Evolutionary conservation across 2,329 filamentous ascomycete species (phyloP), one percentile per base, ranked within the genome.

Genomic region (Claviceps sp.): DNA sequence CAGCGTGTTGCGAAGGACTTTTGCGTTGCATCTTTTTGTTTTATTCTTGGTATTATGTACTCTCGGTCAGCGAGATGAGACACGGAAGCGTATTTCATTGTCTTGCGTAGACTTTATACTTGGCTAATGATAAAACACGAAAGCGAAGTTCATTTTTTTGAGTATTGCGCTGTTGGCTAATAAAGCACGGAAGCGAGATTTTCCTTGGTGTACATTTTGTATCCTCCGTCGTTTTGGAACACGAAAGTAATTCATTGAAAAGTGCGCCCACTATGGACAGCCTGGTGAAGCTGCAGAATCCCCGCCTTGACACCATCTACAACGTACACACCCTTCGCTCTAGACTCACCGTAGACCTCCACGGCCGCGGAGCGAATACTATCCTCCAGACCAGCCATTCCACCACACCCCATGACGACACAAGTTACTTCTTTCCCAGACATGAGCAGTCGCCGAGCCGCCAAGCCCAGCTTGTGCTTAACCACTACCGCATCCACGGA

Each of bases 401-500:
- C 90, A 2, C 87, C 90, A 65, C 90, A 96, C 0, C 90, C 90
- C 72, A 96, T 77, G 61, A 88, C 85, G 7, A 96, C 79, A 24
- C 82, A 85, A 4, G 74, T 72, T 0, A 90, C 77, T 3, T 73
- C 77, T 3, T 73, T 70, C 0, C 75, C 71, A 13, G 72, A 72
- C 7, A 63, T 64, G 30, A 95, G 67, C 26, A 95, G 69, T 49
- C 75, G 71, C 63, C 75, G 78, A 0, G 87, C 86, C 0, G 89
- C 89, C 16, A 79, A 75, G 57, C 75, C 81, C 63, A 96, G 79
- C 60, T 79, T 82, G 54, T 65, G 64, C 40, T 73, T 71, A 40
- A 96, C 81, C 55, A 85, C 74, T 8, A 79, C 79, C 0, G 76
- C 74, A 0, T 81, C 73, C 1, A 85, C 75, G 34, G 79, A 77